phyloP scores from a whole-genome alignment of 176 grass and related monocot genomes.

The sorghum (Sorghum bicolor) region DNA sequence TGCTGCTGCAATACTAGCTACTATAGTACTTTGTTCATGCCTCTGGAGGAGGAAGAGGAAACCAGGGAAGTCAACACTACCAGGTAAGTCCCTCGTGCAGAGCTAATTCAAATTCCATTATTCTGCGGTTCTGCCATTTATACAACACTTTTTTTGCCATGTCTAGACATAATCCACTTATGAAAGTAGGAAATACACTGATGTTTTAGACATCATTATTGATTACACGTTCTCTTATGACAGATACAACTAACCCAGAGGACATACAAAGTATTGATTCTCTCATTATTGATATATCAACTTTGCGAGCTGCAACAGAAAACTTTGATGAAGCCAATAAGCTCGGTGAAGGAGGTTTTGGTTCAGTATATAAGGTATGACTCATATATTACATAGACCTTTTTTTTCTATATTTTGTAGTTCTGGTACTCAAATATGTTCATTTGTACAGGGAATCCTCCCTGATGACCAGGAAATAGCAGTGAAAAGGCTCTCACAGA shows the following conservation, averaged over 20 bases:
- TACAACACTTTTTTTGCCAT: not conserved
- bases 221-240: not conserved
- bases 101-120: not conserved
- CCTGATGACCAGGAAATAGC: constrained; percentile 46
- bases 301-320: constrained; percentile 27
- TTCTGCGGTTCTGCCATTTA: not conserved
- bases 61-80: constrained; percentile 6
- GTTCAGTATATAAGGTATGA: constrained; percentile 45
- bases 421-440: too few relatives aligned
- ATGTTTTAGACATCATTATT: not conserved
- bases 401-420: too few relatives aligned
- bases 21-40: constrained; percentile 24
- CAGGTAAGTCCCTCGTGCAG: constrained; percentile 6
- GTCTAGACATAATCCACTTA: not conserved
- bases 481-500: constrained; percentile 57
- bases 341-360: constrained; percentile 67
- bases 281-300: constrained; percentile 44
- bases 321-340: constrained; percentile 56
- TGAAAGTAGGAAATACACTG: not conserved
- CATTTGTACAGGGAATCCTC: constrained; percentile 5
- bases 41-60: constrained; percentile 23
- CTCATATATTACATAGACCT: not conserved
- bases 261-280: constrained; percentile 31
- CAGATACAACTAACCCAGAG: constrained; percentile 22
- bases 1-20: not conserved